phyloP scores from a whole-genome alignment of 1,139 yeast genomes.

The Citeromyces siamensis region DNA sequence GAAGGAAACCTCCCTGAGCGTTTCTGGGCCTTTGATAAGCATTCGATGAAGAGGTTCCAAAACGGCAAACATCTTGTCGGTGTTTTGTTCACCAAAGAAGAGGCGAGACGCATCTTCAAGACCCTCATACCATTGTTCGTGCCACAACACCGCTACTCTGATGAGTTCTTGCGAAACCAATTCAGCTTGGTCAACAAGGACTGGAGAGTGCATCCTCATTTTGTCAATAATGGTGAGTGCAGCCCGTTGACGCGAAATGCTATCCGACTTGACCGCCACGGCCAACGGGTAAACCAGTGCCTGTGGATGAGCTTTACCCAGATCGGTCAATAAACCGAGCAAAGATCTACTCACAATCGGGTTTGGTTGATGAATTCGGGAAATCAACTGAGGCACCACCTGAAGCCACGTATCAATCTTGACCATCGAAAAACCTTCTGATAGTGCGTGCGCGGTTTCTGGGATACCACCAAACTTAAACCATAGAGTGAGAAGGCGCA shows the following conservation, averaged over 20 bases:
- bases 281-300: slow-evolving; percentile 92
- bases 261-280: slow-evolving; percentile 92
- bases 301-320: slow-evolving; percentile 95
- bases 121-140: slow-evolving; percentile 97
- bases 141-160: slow-evolving; percentile 94
- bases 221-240: slow-evolving; percentile 87
- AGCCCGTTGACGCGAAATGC: slow-evolving; percentile 80
- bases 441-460: slow-evolving; percentile 85
- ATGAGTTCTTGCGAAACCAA: slow-evolving; percentile 89
- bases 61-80: slow-evolving; percentile 88
- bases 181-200: slow-evolving; percentile 84
- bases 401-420: slow-evolving; percentile 91
- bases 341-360: slow-evolving; percentile 72
- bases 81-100: slow-evolving; percentile 89
- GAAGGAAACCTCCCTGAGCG: slow-evolving; percentile 87
- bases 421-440: slow-evolving; percentile 84
- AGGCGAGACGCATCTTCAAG: slow-evolving; percentile 91
- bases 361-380: slow-evolving; percentile 93
- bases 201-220: slow-evolving; percentile 80
- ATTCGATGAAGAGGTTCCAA: slow-evolving; percentile 80
- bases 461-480: slow-evolving; percentile 89
- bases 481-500: slow-evolving; percentile 87
- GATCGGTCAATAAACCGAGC: slow-evolving; percentile 68
- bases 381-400: slow-evolving; percentile 89
- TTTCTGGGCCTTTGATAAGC: slow-evolving; percentile 81